These are phyloP conservation scores for Candida corydali DNA, from an alignment of 805 yeast genomes.

Conservation along the genomic window DNA sequence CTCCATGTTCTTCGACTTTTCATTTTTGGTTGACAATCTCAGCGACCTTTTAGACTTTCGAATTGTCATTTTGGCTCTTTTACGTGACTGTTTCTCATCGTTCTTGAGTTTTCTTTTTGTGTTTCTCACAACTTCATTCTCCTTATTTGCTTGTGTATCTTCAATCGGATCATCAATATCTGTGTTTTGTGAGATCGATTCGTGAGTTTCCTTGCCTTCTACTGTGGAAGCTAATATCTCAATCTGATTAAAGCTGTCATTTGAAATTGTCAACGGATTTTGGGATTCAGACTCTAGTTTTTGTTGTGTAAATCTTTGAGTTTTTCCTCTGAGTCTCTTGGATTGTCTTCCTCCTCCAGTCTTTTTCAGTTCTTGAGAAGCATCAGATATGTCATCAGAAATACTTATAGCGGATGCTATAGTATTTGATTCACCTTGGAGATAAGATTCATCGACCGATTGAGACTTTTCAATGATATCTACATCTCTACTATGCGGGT, in stretches of 20 bases:
- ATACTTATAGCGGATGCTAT: neutral
- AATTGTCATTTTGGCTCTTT: neutral
- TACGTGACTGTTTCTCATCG: neutral
- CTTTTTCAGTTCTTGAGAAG: neutral
- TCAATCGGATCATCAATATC: conserved; percentile 10
- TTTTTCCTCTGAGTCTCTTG: neutral
- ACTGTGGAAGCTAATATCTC: conserved; percentile 1
- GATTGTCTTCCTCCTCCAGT: neutral
- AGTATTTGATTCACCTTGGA: neutral
- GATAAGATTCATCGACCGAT: neutral
- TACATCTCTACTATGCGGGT: too few species aligned
- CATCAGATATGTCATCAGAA: neutral
- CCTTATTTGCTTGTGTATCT: conserved; percentile 7
- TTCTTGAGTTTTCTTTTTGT: conserved; percentile 1
- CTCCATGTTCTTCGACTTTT: neutral
- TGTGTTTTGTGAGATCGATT: conserved; percentile 7
- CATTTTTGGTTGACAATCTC: neutral
- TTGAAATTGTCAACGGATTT: conserved; percentile 2
- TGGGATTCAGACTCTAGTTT: too few species aligned
- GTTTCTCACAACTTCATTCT: neutral
- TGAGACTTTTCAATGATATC: too few species aligned
- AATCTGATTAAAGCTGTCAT: neutral
- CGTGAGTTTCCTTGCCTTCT: conserved; percentile 7
- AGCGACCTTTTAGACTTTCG: neutral
- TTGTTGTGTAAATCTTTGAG: neutral